Conservation (phyloP, 768 basidiomycete genomes). For the Leucogyrophana mollusca region DNA sequence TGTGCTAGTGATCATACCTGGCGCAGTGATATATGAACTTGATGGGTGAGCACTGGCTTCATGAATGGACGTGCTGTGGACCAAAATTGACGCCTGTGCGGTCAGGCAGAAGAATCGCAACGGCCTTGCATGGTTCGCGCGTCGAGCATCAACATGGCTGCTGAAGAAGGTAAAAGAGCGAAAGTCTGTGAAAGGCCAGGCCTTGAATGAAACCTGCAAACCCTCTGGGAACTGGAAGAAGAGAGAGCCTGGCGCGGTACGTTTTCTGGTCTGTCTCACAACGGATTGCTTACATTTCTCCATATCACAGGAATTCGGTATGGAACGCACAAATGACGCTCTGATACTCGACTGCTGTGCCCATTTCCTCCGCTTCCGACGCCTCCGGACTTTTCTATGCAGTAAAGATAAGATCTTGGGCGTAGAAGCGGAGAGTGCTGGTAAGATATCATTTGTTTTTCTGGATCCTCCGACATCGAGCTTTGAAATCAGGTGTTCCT, state of each 20-base stretch:
- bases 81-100: constrained; percentile 2
- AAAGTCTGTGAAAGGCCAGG: constrained; percentile 56
- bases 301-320: constrained; percentile 18
- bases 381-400: constrained; percentile 55
- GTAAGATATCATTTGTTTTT: constrained; percentile 25
- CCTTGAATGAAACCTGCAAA: constrained; percentile 62
- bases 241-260: constrained; percentile 43
- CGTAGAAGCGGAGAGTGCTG: constrained; percentile 46
- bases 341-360: constrained; percentile 76
- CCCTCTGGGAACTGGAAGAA: constrained; percentile 60
- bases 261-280: constrained; percentile 13
- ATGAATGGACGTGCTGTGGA: constrained; percentile 2
- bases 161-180: constrained; percentile 58
- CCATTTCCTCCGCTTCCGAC: constrained; percentile 46
- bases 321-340: constrained; percentile 58
- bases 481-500: constrained; percentile 22
- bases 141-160: constrained; percentile 69
- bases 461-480: neutral
- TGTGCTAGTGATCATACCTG: constrained; percentile 68
- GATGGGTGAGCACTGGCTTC: constrained; percentile 51
- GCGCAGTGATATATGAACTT: constrained; percentile 73
- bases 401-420: constrained; percentile 71
- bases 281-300: neutral
- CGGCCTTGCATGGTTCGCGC: constrained; percentile 58
- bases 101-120: constrained; percentile 40